phyloP scores from a whole-genome alignment of 805 yeast species.

The Teunomyces pallodes region DNA sequence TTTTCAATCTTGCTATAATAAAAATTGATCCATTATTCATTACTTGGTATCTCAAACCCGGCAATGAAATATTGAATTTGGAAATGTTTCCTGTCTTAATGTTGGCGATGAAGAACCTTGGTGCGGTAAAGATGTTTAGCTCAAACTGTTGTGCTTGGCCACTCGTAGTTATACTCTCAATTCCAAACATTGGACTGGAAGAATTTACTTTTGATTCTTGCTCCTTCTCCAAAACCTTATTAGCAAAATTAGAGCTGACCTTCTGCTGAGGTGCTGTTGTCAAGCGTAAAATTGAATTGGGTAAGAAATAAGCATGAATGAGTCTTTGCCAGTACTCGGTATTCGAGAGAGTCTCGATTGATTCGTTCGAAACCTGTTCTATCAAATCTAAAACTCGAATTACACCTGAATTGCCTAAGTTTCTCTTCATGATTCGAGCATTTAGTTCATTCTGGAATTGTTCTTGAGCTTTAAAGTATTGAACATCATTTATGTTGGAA shows the following conservation, averaged over 20 bases:
- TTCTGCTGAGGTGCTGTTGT: constrained; percentile 17
- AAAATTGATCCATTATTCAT: constrained; percentile 39
- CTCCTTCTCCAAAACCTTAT: constrained; percentile 4
- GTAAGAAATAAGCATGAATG: constrained; percentile 30
- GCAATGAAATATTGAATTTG: constrained; percentile 27
- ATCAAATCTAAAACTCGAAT: constrained; percentile 38
- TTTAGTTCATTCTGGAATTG: constrained; percentile 27
- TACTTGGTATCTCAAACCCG: constrained; percentile 40
- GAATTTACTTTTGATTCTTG: constrained; percentile 3
- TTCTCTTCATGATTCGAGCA: constrained; percentile 35
- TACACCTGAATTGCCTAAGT: constrained; percentile 42
- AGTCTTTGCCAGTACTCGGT: constrained; percentile 38
- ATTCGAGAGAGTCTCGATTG: constrained; percentile 23
- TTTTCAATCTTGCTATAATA: constrained; percentile 25
- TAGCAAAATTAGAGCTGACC: neutral
- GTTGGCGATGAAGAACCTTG: constrained; percentile 55
- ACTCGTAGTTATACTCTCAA: constrained; percentile 6
- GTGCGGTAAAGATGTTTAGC: constrained; percentile 61
- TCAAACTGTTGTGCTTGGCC: constrained; percentile 48
- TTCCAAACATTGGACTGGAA: constrained; percentile 3
- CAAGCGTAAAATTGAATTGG: constrained; percentile 29
- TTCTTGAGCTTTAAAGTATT: constrained; percentile 8
- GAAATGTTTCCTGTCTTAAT: constrained; percentile 44
- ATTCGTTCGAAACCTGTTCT: constrained; percentile 37
- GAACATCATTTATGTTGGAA: neutral